Conservation (phyloP, 2,329 filamentous ascomycete species). For the Fusarium transvaalense region DNA sequence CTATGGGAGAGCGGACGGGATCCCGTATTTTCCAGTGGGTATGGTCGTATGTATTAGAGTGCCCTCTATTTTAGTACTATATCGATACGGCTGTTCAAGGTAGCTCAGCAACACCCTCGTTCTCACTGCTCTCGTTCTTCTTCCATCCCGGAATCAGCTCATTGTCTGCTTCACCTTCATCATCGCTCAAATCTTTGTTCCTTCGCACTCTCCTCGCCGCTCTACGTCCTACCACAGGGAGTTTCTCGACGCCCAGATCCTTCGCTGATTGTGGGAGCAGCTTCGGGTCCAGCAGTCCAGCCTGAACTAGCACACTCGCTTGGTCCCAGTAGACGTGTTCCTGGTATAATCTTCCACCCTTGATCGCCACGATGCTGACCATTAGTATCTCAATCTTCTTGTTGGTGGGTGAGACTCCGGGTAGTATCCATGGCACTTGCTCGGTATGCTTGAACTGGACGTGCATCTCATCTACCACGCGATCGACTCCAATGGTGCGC, state of each 20-base stretch:
- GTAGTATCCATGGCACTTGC: conserved; percentile 71
- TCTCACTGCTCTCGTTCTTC: conserved; percentile 17
- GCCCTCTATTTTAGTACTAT: not conserved
- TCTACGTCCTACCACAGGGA: conserved; percentile 57
- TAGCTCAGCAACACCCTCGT: not conserved
- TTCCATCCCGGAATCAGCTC: conserved; percentile 55
- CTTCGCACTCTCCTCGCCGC: conserved; percentile 55
- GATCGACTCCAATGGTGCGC: conserved; percentile 73
- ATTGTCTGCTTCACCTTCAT: conserved; percentile 60
- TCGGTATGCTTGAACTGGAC: conserved; percentile 69
- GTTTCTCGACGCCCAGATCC: conserved; percentile 52
- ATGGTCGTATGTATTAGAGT: not conserved
- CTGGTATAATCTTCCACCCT: conserved; percentile 70
- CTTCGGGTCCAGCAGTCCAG: conserved; percentile 65
- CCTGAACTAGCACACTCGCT: conserved; percentile 69
- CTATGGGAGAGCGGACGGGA: no score
- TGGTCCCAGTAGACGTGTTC: conserved; percentile 77
- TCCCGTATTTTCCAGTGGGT: no score
- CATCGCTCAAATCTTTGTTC: conserved; percentile 43
- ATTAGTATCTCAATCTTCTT: conserved; percentile 67
- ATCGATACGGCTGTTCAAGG: not conserved
- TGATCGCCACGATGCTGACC: conserved; percentile 69
- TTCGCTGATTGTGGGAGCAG: conserved; percentile 53
- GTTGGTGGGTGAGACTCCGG: conserved; percentile 68
- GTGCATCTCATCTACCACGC: conserved; percentile 74